phyloP scores from a whole-genome alignment of 2,329 filamentous ascomycete species.

The Fusarium cicatricum region DNA sequence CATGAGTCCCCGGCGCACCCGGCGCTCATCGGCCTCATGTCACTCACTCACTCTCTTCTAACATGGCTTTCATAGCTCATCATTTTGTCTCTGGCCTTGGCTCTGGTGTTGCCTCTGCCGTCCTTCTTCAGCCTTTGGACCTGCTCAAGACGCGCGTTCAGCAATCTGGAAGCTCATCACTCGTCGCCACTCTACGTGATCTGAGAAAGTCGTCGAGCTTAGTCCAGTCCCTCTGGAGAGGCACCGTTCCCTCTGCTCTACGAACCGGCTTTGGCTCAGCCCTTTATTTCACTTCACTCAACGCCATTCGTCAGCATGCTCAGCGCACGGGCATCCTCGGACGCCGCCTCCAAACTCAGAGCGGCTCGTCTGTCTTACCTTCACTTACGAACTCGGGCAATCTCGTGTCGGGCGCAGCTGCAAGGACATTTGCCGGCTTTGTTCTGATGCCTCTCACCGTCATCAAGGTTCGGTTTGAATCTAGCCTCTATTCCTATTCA shows the following conservation, averaged over 20 bases:
- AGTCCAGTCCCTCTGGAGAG: constrained; percentile 85
- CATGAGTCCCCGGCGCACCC: constrained; percentile 3
- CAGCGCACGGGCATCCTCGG: constrained; percentile 39
- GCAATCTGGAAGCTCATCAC: constrained; percentile 77
- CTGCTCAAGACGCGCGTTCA: constrained; percentile 96
- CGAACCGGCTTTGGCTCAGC: constrained; percentile 93
- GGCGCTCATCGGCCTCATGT: constrained; percentile 2
- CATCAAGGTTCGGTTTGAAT: constrained; percentile 96
- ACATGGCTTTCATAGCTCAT: constrained; percentile 63
- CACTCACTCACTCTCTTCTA: constrained; percentile 22
- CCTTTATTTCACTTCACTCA: constrained; percentile 91
- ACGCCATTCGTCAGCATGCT: constrained; percentile 77
- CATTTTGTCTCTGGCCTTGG: constrained; percentile 90
- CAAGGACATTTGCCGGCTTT: constrained; percentile 86
- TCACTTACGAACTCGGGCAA: constrained; percentile 87
- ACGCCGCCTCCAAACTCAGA: constrained; percentile 32
- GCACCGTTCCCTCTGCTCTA: constrained; percentile 89
- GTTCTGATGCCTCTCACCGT: constrained; percentile 96
- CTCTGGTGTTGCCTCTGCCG: constrained; percentile 86
- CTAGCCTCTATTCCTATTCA: constrained; percentile 82
- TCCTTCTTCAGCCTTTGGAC: constrained; percentile 93
- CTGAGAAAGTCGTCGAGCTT: constrained; percentile 65
- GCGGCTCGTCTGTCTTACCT: constrained; percentile 75
- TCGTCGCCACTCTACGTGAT: constrained; percentile 52
- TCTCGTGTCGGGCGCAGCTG: constrained; percentile 82